Percentiles rank a stretch among this genome's conserved stretches.
Evolutionary conservation across 2,329 filamentous ascomycete species (phyloP).

Genomic region (Xylariales sp.): DNA sequence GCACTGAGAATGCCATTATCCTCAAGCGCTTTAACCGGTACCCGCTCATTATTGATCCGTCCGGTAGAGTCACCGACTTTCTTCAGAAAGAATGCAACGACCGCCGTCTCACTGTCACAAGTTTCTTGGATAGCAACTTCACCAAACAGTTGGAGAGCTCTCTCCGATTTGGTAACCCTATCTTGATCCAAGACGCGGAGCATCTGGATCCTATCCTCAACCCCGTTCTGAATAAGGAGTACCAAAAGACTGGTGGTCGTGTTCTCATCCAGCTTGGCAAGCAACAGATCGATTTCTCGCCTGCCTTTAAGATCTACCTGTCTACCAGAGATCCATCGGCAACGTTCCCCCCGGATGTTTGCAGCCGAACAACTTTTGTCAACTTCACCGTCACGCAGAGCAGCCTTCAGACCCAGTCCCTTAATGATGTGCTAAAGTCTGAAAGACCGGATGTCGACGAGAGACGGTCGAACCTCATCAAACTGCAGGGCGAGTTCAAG

Average conservation of each 20-base stretch:
- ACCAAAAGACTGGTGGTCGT: conserved; percentile 96
- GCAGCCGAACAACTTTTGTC: conserved; percentile 97
- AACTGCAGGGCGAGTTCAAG: conserved; percentile 98
- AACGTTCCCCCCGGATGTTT: conserved; percentile 92
- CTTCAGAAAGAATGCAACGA: conserved; percentile 92
- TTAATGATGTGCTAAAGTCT: conserved; percentile 95
- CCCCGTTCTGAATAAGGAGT: conserved; percentile 98
- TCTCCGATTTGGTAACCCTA: conserved; percentile 94
- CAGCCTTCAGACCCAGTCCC: conserved; percentile 94
- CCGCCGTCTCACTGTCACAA: conserved; percentile 89
- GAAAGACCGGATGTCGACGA: conserved; percentile 97
- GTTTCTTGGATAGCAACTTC: conserved; percentile 96
- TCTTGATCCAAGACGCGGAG: conserved; percentile 96
- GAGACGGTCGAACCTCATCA: conserved; percentile 93
- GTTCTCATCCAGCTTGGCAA: conserved; percentile 97
- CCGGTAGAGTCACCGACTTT: conserved; percentile 90
- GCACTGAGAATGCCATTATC: conserved; percentile 97
- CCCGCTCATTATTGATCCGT: conserved; percentile 96
- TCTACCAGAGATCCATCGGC: conserved; percentile 96
- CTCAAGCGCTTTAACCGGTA: conserved; percentile 98
- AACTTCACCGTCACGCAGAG: conserved; percentile 99
- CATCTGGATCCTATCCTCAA: conserved; percentile 96
- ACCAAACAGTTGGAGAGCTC: conserved; percentile 97
- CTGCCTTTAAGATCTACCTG: conserved; percentile 89
- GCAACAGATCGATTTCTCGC: conserved; percentile 98